These are phyloP conservation scores for Zychaea mexicana DNA, from an alignment of 371 early-diverging fungal genomes.

Conservation along the genomic window DNA sequence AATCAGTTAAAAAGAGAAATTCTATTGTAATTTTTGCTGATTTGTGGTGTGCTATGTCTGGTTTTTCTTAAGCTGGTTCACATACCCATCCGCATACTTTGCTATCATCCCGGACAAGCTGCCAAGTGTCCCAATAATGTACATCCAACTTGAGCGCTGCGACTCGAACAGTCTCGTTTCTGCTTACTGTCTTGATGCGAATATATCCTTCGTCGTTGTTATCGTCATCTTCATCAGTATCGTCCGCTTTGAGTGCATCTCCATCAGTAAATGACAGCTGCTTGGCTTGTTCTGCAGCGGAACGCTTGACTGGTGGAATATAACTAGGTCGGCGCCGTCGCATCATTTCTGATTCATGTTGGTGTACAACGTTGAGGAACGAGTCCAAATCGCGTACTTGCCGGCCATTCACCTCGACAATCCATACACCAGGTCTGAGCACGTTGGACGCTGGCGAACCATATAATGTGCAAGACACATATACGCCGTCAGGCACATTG, in stretches of 20 bases:
- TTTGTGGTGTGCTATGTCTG: background rate
- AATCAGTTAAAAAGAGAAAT: background rate
- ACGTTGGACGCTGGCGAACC: slow-evolving; percentile 72
- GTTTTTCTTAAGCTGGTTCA: slow-evolving; percentile 33
- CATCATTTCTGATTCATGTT: slow-evolving; percentile 37
- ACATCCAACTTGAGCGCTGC: slow-evolving; percentile 71
- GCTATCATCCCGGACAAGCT: slow-evolving; percentile 55
- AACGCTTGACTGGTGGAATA: slow-evolving; percentile 32
- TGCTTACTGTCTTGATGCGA: slow-evolving; percentile 68
- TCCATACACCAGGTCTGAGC: slow-evolving; percentile 48
- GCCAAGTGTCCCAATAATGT: slow-evolving; percentile 76
- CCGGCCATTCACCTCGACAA: slow-evolving; percentile 59
- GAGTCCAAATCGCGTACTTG: slow-evolving; percentile 49
- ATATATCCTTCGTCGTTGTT: slow-evolving; percentile 64
- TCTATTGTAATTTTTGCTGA: background rate
- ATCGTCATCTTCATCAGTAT: slow-evolving; percentile 41
- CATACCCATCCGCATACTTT: slow-evolving; percentile 67
- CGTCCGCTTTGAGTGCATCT: slow-evolving; percentile 22
- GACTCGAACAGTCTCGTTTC: slow-evolving; percentile 60
- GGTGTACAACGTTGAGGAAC: slow-evolving; percentile 53
- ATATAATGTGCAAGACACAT: slow-evolving; percentile 72
- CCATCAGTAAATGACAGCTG: slow-evolving; percentile 13
- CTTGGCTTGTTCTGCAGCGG: slow-evolving; percentile 16
- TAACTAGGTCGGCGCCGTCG: slow-evolving; percentile 37
- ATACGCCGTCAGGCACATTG: slow-evolving; percentile 70